phyloP scores from a whole-genome alignment of 2,329 filamentous ascomycete genomes.

The Botryosphaeria dothidea region DNA sequence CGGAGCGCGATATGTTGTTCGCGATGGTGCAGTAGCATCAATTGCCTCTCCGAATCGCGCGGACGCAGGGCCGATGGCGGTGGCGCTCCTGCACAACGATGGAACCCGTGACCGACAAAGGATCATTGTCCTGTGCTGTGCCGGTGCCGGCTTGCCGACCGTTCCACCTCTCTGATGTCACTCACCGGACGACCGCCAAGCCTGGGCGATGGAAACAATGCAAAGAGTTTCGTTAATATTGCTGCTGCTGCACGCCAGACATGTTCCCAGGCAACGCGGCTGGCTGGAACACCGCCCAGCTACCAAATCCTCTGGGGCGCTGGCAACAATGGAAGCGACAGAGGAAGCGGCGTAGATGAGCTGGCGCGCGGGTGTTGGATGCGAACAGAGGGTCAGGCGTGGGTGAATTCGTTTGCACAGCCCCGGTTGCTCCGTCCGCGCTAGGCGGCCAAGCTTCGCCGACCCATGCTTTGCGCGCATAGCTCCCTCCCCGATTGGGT shows the following conservation, averaged over 20 bases:
- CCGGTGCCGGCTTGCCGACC: background rate
- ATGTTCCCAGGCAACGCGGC: background rate
- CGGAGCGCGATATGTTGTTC: background rate
- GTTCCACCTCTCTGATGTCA: background rate
- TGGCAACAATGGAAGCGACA: background rate
- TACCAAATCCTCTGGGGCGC: background rate
- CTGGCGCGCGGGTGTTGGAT: background rate
- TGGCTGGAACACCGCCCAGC: background rate
- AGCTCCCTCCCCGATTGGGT: background rate
- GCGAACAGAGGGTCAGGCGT: background rate
- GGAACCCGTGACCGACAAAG: background rate
- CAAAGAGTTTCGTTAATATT: background rate
- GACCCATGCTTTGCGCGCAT: background rate
- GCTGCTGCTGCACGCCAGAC: background rate
- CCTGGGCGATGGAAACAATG: background rate
- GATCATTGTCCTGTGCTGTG: background rate
- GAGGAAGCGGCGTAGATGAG: background rate
- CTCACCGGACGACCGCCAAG: background rate
- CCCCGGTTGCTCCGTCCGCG: background rate
- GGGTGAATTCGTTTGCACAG: background rate
- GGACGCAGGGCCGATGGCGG: background rate
- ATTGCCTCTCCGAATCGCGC: background rate
- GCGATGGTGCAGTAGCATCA: background rate
- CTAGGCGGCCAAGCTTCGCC: slow-evolving; percentile 6
- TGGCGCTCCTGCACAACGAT: background rate